Base-by-base conservation (phyloP, 768 basidiomycete species). In the Pisolithus albus region DNA sequence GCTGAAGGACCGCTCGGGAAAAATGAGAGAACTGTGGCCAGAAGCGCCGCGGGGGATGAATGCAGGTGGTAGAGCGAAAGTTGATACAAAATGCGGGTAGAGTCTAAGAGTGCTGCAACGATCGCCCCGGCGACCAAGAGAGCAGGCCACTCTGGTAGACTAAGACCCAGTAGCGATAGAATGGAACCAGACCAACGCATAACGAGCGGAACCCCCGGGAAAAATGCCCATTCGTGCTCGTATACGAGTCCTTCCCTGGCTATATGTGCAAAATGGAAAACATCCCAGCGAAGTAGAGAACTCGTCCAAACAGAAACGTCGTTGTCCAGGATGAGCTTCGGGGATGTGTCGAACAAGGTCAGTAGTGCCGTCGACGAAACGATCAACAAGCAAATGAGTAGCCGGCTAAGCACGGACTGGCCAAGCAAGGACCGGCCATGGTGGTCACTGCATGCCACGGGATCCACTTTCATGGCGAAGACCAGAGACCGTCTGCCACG, bases 201-300 rank as follows among this genome's bases (percentile, higher is more conserved):
- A 46, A 87, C 46, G 10, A 70, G 60, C 3, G 88, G 78, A 23
- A 80, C 66, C 5, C 79, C 89, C 2, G 90, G 87, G 55, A 92
- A 78, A 66, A 92, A 98, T 0, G 95, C 95, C 78, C 88, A 88
- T 56, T 89, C 75, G 59, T 95, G 79, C 63, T 98, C 95, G 63
- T 81, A 82, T 0, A 55, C 54, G 57, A 84, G 77, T 8, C 79
- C 76, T 10, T 77, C 53, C 24, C 72, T 60, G 0, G 91, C 88
- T 49, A 91, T 80, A 59, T 78, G 75, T 6, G 72, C 58, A 65
- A 92, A 97, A 67, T 96, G 86, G 57, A 97, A 77, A 2, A 75
- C 75, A 62, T 98, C 95, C 96, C 95, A 99, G 58, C 92, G 81
- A 9, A 92, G 71, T 3, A 82, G 63, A 6, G 68, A 58, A 18